A percentile compares a stretch with the other conserved stretches of the same genome.
Evolutionary conservation across 768 basidiomycete species (phyloP).

Genomic region (Mrakia hoshinonis): DNA sequence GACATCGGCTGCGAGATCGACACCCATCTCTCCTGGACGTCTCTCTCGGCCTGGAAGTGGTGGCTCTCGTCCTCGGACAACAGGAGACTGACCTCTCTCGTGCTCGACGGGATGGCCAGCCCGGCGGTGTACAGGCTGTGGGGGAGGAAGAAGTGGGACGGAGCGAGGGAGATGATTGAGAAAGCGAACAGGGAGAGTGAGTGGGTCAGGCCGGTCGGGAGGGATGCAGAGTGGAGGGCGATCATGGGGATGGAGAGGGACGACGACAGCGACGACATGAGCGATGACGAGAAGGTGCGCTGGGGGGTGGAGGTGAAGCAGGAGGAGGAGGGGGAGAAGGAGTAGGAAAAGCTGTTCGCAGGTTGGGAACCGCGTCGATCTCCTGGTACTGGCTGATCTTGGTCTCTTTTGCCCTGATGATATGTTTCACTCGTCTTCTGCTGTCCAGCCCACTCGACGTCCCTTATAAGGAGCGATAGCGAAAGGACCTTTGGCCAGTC

Average conservation of each 20-base stretch:
- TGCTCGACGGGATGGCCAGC: neutral
- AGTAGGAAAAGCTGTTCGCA: no score
- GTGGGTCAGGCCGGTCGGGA: neutral
- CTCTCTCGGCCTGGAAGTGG: neutral
- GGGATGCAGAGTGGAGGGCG: conserved; percentile 16
- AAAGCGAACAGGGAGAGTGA: neutral
- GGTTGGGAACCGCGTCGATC: no score
- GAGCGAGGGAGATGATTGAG: neutral
- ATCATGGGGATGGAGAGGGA: no score
- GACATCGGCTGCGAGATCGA: neutral
- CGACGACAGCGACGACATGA: no score
- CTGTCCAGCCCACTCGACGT: no score
- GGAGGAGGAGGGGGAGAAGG: no score
- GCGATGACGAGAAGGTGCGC: no score
- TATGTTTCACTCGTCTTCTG: no score
- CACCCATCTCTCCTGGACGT: neutral
- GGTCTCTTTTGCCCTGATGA: neutral
- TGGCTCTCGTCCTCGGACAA: neutral
- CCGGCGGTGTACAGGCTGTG: neutral
- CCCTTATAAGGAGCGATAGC: no score
- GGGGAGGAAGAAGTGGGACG: neutral
- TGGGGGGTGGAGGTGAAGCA: no score
- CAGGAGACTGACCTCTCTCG: neutral
- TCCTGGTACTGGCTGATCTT: no score
- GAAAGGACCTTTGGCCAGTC: no score